Percentiles rank a stretch among this genome's conserved stretches.
Evolutionary conservation across 2,329 filamentous ascomycete genomes (phyloP).

Genomic region (Paraphoma sp.): DNA sequence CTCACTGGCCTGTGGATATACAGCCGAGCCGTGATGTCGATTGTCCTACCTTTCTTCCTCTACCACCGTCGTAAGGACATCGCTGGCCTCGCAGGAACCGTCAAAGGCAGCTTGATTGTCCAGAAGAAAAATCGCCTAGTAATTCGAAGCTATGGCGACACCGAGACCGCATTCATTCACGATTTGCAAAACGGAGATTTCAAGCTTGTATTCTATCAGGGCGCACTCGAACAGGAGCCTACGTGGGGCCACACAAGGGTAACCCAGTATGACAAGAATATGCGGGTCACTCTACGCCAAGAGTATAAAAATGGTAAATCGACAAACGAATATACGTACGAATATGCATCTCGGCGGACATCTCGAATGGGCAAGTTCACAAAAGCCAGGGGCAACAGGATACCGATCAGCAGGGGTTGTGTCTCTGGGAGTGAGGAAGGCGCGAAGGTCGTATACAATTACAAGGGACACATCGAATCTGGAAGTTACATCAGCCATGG

Average conservation of each 20-base stretch:
- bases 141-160: slow-evolving; percentile 57
- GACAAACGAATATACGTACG: slow-evolving; percentile 59
- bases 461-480: slow-evolving; percentile 59
- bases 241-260: slow-evolving; percentile 52
- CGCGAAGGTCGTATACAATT: slow-evolving; percentile 60
- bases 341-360: slow-evolving; percentile 47
- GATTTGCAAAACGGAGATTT: slow-evolving; percentile 43
- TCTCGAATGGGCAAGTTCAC: slow-evolving; percentile 48
- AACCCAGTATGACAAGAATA: slow-evolving; percentile 56
- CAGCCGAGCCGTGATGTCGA: slow-evolving; percentile 52
- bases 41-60: slow-evolving; percentile 55
- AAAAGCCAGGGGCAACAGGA: slow-evolving; percentile 41
- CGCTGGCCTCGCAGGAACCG: slow-evolving; percentile 55
- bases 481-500: slow-evolving; percentile 62
- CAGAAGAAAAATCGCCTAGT: slow-evolving; percentile 56
- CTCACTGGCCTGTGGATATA: slow-evolving; percentile 59
- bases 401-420: slow-evolving; percentile 53
- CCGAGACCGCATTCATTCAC: slow-evolving; percentile 59
- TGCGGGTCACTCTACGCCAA: slow-evolving; percentile 53
- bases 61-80: slow-evolving; percentile 59
- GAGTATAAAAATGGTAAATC: slow-evolving; percentile 54
- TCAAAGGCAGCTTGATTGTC: slow-evolving; percentile 57
- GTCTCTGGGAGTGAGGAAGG: slow-evolving; percentile 54
- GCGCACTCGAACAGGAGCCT: slow-evolving; percentile 54
- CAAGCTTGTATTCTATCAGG: slow-evolving; percentile 46